These are phyloP conservation scores for Prunus armeniaca DNA, from an alignment of 306 rosid species.

Conservation along the genomic window DNA sequence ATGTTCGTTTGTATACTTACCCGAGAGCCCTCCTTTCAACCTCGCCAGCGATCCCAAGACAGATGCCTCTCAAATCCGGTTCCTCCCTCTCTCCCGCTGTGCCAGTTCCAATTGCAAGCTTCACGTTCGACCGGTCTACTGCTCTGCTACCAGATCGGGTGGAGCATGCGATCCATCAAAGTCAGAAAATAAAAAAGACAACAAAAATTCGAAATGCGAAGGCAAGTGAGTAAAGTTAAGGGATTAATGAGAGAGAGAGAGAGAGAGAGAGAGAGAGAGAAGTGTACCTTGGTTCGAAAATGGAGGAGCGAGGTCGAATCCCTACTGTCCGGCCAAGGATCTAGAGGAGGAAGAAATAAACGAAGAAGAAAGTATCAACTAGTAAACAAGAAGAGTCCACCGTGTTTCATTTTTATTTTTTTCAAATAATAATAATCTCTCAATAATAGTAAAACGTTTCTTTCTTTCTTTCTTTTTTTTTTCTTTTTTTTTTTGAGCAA, in stretches of 20 bases:
- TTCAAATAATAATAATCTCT: neutral
- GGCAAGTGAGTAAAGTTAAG: neutral
- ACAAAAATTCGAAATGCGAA: neutral
- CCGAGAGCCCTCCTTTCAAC: neutral
- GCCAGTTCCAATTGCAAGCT: neutral
- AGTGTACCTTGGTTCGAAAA: neutral
- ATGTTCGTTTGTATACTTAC: neutral
- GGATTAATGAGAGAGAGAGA: neutral
- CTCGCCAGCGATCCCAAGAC: slow-evolving; percentile 15
- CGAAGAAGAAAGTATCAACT: neutral
- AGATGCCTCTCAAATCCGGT: neutral
- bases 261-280: neutral
- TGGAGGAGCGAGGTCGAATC: slow-evolving; percentile 22
- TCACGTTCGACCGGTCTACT: slow-evolving; percentile 10
- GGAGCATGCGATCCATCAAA: neutral
- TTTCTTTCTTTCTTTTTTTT: too few relatives aligned
- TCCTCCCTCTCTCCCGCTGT: neutral
- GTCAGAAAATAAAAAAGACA: neutral
- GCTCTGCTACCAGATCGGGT: slow-evolving; percentile 6
- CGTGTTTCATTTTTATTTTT: neutral
- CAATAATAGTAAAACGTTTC: too few relatives aligned
- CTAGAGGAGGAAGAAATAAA: neutral
- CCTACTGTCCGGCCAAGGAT: slow-evolving; percentile 13
- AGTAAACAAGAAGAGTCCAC: slow-evolving; percentile 1
- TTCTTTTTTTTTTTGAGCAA: neutral